Base-by-base conservation (phyloP, 345 rosid genomes). In the Anastatica hierochuntica region DNA sequence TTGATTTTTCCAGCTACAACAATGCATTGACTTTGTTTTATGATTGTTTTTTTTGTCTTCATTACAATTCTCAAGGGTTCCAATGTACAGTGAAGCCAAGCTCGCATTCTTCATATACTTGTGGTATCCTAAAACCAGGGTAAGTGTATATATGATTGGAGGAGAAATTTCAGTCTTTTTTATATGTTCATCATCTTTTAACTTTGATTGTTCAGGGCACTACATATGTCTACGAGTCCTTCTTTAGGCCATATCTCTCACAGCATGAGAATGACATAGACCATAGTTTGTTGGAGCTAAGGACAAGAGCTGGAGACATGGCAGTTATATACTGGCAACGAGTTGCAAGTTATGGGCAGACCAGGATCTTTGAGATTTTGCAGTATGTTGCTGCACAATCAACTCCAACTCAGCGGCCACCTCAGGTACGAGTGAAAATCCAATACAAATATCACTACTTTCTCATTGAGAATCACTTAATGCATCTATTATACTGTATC, bases 111-210 rank as follows among this genome's bases (percentile, higher is more conserved):
- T 82, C 58, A 38, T 87, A 58, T 84, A 87, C 51, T 78, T 90
- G 26, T 82, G 96, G 95, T 76, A 76, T 51, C 84, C 82, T 0
- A 74, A 77, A 71, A 82, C 97, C 14, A 82, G 70, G 55, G 94
- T 86, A 74, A 31, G 79, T 14, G 41, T 10, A 23, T 23, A 30
- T 49, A 5, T 56, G 17, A 36, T 13, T 50, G 14, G 16, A 43
- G 36, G n/a, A n/a, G n/a, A n/a, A n/a, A n/a, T n/a, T n/a, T n/a
- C n/a, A n/a, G 33, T 7, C 11, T 10, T 50, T 31, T 47, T 16
- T 0, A 43, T 23, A 5, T 18, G 19, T 38, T 56, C 36, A 50
- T 42, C 37, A 2, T 10, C 17, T 26, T 14, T 49, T 11, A 49
- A 37, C n/a, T n/a, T n/a, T n/a, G 52, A 41, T 56, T 49, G 10